These are phyloP conservation scores for Hemisphaericaspora xylofermentans DNA, from an alignment of 1,139 yeast species.

Conservation along the genomic window DNA sequence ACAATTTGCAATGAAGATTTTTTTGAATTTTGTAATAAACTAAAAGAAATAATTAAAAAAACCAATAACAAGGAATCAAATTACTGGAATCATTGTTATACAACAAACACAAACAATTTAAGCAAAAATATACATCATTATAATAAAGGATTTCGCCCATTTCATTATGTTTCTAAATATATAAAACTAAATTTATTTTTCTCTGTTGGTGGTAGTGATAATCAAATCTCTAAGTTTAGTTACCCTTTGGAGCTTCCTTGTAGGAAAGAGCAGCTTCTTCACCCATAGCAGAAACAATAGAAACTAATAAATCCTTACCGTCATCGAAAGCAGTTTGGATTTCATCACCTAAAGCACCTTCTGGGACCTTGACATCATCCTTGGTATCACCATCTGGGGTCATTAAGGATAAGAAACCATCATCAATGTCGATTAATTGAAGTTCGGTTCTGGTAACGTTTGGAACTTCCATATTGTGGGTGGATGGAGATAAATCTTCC, in stretches of 20 bases:
- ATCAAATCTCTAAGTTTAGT: constrained; percentile 4
- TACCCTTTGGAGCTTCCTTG: constrained; percentile 91
- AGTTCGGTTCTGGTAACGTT: constrained; percentile 91
- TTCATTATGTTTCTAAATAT: neutral
- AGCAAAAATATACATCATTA: too few relatives aligned
- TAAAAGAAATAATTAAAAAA: too few relatives aligned
- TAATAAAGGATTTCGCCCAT: too few relatives aligned
- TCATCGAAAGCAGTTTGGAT: constrained; percentile 91
- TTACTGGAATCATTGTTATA: too few relatives aligned
- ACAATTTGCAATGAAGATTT: too few relatives aligned
- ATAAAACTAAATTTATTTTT: neutral
- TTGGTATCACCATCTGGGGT: constrained; percentile 96
- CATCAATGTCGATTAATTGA: constrained; percentile 98
- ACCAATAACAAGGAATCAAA: too few relatives aligned
- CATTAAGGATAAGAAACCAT: constrained; percentile 97
- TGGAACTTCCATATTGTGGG: constrained; percentile 99
- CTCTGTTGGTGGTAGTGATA: neutral
- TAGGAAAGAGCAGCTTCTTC: constrained; percentile 98
- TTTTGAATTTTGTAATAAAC: too few relatives aligned
- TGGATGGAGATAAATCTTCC: constrained; percentile 99
- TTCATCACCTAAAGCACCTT: constrained; percentile 93
- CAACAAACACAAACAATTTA: too few relatives aligned
- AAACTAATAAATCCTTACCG: constrained; percentile 95
- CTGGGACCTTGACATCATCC: constrained; percentile 98
- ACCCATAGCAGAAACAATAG: constrained; percentile 97